phyloP scores from a whole-genome alignment of 345 rosid species.

The Linum tenue region DNA sequence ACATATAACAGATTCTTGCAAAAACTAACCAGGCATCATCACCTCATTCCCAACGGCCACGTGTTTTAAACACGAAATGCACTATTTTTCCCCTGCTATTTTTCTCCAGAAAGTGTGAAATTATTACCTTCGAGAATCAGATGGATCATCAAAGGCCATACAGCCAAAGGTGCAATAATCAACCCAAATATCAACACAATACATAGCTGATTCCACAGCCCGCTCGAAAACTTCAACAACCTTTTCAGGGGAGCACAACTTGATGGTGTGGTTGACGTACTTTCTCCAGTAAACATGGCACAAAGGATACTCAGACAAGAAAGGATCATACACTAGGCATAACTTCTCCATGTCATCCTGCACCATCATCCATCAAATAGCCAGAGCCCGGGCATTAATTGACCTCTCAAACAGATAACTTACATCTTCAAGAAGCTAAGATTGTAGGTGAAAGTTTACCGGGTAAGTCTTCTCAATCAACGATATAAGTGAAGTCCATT shows the following conservation, averaged over 20 bases:
- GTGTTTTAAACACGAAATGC: too few relatives aligned
- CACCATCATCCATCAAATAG: background rate
- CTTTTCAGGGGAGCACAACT: constrained; percentile 44
- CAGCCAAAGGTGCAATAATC: constrained; percentile 58
- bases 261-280: constrained; percentile 54
- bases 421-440: background rate
- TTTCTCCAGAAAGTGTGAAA: background rate
- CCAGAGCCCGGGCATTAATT: too few relatives aligned
- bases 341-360: constrained; percentile 62
- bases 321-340: constrained; percentile 59
- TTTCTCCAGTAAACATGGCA: constrained; percentile 88
- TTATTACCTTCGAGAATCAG: constrained; percentile 60
- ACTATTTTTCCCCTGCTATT: too few relatives aligned
- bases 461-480: constrained; percentile 37
- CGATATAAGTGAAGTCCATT: constrained; percentile 56
- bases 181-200: constrained; percentile 65
- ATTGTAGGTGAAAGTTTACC: constrained; percentile 21
- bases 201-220: constrained; percentile 59
- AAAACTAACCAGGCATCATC: too few relatives aligned
- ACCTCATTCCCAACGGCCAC: too few relatives aligned
- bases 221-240: constrained; percentile 65
- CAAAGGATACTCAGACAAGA: constrained; percentile 70
- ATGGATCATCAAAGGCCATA: constrained; percentile 52
- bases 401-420: too few relatives aligned
- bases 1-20: too few relatives aligned